Conservation (phyloP, 2,329 filamentous ascomycete species). For the Leptographium procerum region DNA sequence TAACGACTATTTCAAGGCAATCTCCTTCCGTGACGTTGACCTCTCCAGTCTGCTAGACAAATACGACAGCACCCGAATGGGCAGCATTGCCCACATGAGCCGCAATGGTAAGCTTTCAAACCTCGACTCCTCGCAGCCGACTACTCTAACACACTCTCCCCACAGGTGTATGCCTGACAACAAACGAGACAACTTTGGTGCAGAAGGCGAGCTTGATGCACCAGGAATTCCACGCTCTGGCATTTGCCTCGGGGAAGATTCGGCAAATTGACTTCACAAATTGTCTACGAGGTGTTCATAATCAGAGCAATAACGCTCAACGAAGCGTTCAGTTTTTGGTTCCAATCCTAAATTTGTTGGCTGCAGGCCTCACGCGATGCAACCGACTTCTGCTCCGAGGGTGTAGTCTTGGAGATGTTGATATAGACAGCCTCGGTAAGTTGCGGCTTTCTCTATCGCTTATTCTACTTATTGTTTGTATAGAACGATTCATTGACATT, state of each 20-base stretch:
- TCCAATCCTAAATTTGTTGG: conserved; percentile 34
- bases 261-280: conserved; percentile 42
- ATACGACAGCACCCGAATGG: conserved; percentile 32
- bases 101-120: conserved; percentile 32
- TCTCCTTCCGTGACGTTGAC: conserved; percentile 44
- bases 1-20: conserved; percentile 47
- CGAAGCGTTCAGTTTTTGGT: conserved; percentile 19
- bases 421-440: conserved; percentile 38
- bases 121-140: too few species aligned
- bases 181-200: conserved; percentile 36
- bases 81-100: conserved; percentile 39
- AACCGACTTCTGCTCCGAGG: conserved; percentile 39
- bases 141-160: not conserved
- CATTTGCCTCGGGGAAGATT: conserved; percentile 44
- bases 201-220: conserved; percentile 39
- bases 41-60: conserved; percentile 28
- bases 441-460: not conserved
- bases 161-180: conserved; percentile 32
- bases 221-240: conserved; percentile 44
- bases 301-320: not conserved
- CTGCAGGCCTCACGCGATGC: conserved; percentile 32
- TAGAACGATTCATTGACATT: not conserved
- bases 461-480: not conserved
- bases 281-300: conserved; percentile 14
- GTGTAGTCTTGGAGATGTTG: conserved; percentile 32